A percentile compares a stretch with the other conserved stretches of the same genome.
These are phyloP conservation scores for Solanum acaule DNA, from an alignment of 257 asterid species.

Conservation along the genomic window DNA sequence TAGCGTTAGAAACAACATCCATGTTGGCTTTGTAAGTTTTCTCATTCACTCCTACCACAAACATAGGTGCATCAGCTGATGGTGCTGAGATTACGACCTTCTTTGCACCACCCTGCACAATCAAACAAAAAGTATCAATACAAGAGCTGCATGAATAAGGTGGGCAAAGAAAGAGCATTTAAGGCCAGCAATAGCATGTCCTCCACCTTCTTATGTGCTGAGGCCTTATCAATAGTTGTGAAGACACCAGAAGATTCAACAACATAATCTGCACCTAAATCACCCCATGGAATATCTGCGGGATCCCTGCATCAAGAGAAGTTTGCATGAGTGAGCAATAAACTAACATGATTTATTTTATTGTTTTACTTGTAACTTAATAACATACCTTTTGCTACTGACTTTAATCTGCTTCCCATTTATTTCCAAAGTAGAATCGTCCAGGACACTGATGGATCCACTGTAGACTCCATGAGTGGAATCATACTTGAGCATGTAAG, in stretches of 20 bases:
- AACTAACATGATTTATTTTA: neutral
- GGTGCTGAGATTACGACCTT: conserved; percentile 98
- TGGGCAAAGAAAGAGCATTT: neutral
- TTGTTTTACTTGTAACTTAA: neutral
- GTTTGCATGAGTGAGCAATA: conserved; percentile 11
- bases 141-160: neutral
- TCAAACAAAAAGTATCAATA: neutral
- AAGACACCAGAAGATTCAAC: conserved; percentile 95
- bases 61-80: conserved; percentile 99
- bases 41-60: conserved; percentile 97
- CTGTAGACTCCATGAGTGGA: conserved; percentile 89
- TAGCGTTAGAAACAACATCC: conserved; percentile 98
- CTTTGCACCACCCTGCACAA: conserved; percentile 91
- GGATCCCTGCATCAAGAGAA: conserved; percentile 57
- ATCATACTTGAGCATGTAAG: conserved; percentile 96
- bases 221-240: conserved; percentile 78
- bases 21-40: conserved; percentile 68
- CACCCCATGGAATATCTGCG: conserved; percentile 96
- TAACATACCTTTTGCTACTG: conserved; percentile 58
- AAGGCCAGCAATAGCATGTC: neutral
- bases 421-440: conserved; percentile 82
- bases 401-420: conserved; percentile 81
- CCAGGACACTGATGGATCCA: conserved; percentile 63
- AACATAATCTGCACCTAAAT: conserved; percentile 78
- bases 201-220: conserved; percentile 76